These are phyloP conservation scores for Termitomyces sp. DNA, from an alignment of 768 basidiomycete genomes.

Conservation along the genomic window DNA sequence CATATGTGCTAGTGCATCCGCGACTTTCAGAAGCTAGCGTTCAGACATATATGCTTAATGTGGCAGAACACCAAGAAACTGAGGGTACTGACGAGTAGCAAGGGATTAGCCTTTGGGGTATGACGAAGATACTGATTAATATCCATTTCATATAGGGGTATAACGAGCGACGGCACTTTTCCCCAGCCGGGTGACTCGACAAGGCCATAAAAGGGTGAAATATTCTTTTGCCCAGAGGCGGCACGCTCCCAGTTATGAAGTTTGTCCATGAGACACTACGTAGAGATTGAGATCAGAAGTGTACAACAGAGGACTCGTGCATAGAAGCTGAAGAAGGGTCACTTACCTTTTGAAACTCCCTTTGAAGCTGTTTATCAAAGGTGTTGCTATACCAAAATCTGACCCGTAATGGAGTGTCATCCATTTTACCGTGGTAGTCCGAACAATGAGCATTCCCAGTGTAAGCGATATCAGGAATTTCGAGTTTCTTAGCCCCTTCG, in stretches of 20 bases:
- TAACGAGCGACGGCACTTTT: conserved; percentile 12
- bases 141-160: conserved; percentile 11
- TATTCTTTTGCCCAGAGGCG: conserved; percentile 10
- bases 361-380: not conserved
- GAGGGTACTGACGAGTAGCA: conserved; percentile 6
- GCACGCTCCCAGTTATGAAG: conserved; percentile 17
- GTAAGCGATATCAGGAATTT: not conserved
- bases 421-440: conserved; percentile 8
- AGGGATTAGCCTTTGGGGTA: conserved; percentile 1
- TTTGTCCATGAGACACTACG: conserved; percentile 7
- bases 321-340: not conserved
- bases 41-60: not conserved
- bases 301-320: not conserved
- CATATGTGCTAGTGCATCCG: conserved; percentile 20
- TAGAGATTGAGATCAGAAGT: not conserved
- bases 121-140: conserved; percentile 11
- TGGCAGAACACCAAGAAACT: not conserved
- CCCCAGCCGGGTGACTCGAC: not conserved
- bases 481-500: not conserved
- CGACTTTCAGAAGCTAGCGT: conserved; percentile 16
- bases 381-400: conserved; percentile 14
- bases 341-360: conserved; percentile 7
- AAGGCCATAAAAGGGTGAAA: conserved; percentile 16
- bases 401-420: not conserved
- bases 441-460: conserved; percentile 6